Conservation (phyloP, 2,329 filamentous ascomycete species). For the Emergomyces orientalis region DNA sequence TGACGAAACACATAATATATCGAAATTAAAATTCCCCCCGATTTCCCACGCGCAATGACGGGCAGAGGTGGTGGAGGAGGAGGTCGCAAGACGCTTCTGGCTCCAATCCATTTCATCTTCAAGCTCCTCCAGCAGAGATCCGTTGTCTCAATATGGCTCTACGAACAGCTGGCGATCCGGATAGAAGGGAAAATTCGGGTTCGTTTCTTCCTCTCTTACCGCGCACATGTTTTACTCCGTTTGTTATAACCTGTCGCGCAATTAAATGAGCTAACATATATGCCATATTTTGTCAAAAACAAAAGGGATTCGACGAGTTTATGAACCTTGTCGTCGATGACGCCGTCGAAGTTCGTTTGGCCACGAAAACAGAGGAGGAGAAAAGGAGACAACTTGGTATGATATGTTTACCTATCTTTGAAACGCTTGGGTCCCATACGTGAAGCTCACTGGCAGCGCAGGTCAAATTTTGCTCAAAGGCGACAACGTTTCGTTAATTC, state of each 20-base stretch:
- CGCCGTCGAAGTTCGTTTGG: constrained; percentile 79
- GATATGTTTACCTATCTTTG: constrained; percentile 18
- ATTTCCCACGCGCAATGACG: constrained; percentile 37
- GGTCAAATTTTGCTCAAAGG: constrained; percentile 81
- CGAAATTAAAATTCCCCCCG: no score
- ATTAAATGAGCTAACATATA: neutral
- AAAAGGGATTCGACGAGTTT: constrained; percentile 93
- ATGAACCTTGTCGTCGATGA: constrained; percentile 98
- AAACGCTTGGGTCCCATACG: constrained; percentile 1
- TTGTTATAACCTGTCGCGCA: neutral
- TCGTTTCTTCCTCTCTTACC: constrained; percentile 24
- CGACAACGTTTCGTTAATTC: constrained; percentile 79
- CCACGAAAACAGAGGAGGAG: constrained; percentile 74
- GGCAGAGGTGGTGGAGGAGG: constrained; percentile 46
- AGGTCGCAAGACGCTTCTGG: constrained; percentile 59
- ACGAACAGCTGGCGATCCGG: constrained; percentile 85
- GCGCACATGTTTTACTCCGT: neutral
- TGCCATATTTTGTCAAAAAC: neutral
- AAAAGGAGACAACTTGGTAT: constrained; percentile 69
- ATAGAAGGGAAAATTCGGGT: constrained; percentile 97
- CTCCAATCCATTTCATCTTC: constrained; percentile 83
- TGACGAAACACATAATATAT: neutral
- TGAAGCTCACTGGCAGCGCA: constrained; percentile 26
- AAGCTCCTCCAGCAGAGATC: constrained; percentile 78
- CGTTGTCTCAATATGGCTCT: constrained; percentile 90